A percentile compares a stretch with the other conserved stretches of the same genome.
Evolutionary conservation across 2,329 filamentous ascomycete genomes (phyloP).

Genomic region (Leptographium procerum): DNA sequence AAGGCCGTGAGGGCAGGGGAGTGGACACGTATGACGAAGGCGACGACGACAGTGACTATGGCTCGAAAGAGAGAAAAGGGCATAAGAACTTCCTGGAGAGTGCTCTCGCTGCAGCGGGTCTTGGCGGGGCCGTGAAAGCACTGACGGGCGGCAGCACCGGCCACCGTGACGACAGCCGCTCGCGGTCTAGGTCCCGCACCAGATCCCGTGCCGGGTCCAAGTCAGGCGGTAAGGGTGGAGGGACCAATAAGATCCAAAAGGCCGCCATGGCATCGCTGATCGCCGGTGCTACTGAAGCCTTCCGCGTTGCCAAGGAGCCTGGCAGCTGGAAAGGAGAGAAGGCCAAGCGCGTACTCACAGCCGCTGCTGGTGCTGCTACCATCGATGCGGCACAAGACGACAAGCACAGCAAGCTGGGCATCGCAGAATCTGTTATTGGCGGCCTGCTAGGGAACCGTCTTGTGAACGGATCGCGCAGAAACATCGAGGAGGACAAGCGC

Average conservation of each 20-base stretch:
- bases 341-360: constrained; percentile 82
- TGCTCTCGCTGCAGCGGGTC: constrained; percentile 48
- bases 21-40: constrained; percentile 47
- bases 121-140: constrained; percentile 50
- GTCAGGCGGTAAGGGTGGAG: constrained; percentile 25
- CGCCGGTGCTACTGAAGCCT: constrained; percentile 84
- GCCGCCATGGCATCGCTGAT: constrained; percentile 84
- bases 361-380: constrained; percentile 73
- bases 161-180: constrained; percentile 25
- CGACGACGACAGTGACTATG: constrained; percentile 46
- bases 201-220: constrained; percentile 44
- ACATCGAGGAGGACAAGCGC: constrained; percentile 48
- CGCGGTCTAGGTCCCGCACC: constrained; percentile 33
- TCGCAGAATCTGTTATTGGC: constrained; percentile 78
- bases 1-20: constrained; percentile 40
- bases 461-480: constrained; percentile 65
- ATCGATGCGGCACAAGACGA: constrained; percentile 67
- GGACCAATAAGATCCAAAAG: constrained; percentile 58
- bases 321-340: constrained; percentile 87
- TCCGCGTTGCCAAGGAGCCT: constrained; percentile 78
- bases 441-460: constrained; percentile 78
- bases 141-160: constrained; percentile 33
- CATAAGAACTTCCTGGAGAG: constrained; percentile 54
- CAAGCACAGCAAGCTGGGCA: constrained; percentile 69
- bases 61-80: constrained; percentile 45